These are phyloP conservation scores for Pilaira anomala DNA, from an alignment of 192 early-diverging fungal species.

Conservation along the genomic window DNA sequence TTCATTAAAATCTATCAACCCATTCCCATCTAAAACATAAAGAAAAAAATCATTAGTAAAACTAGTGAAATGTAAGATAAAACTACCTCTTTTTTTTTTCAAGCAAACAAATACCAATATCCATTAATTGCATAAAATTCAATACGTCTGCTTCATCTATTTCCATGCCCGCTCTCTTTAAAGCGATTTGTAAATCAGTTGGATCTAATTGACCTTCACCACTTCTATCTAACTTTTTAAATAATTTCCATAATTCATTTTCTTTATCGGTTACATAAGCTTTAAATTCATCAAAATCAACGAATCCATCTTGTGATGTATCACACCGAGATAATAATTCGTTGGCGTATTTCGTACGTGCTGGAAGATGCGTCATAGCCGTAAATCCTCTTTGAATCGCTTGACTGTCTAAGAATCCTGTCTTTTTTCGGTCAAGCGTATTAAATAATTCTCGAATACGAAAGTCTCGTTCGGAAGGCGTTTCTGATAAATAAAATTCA, in stretches of 20 bases:
- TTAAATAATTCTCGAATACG: conserved; percentile 35
- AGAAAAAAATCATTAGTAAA: neutral
- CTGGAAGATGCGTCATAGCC: conserved; percentile 31
- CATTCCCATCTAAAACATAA: conserved; percentile 44
- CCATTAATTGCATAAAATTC: conserved; percentile 58
- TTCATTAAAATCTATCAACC: conserved; percentile 59
- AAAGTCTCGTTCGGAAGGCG: conserved; percentile 18
- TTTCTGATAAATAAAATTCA: conserved; percentile 27
- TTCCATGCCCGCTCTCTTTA: conserved; percentile 53
- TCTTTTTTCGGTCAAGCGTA: conserved; percentile 25
- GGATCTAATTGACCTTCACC: conserved; percentile 54
- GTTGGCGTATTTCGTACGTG: conserved; percentile 34
- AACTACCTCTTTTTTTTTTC: neutral
- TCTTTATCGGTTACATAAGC: conserved; percentile 64
- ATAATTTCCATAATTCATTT: conserved; percentile 57
- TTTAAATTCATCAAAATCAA: conserved; percentile 51
- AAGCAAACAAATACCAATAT: conserved; percentile 27
- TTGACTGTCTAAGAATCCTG: conserved; percentile 31
- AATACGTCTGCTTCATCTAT: conserved; percentile 55
- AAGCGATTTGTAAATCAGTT: conserved; percentile 47
- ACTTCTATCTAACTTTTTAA: conserved; percentile 55
- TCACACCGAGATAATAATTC: conserved; percentile 37
- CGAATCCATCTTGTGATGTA: conserved; percentile 32
- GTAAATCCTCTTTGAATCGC: conserved; percentile 34
- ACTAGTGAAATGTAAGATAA: neutral